Percentiles rank a stretch among this genome's conserved stretches.
phyloP scores from a whole-genome alignment of 164 flowering plant species.

The Litsea cubeba region DNA sequence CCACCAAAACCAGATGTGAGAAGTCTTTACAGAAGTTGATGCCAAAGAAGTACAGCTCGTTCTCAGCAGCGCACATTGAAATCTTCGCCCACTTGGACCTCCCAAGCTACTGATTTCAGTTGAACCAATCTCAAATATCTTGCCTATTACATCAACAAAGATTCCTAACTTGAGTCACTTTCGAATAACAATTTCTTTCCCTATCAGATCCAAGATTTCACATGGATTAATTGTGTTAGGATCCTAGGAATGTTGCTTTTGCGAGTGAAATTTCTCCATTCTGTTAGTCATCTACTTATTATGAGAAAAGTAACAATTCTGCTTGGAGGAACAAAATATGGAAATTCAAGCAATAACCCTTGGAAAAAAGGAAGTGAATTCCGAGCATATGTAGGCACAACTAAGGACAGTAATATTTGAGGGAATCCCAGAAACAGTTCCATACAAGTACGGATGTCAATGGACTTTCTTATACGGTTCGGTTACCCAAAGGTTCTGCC shows the following conservation, averaged over 20 bases:
- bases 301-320: neutral
- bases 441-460: too few relatives aligned
- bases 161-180: neutral
- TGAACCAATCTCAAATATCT: slow-evolving; percentile 85
- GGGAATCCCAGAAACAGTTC: too few relatives aligned
- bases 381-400: too few relatives aligned
- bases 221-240: neutral
- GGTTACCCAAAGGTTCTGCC: too few relatives aligned
- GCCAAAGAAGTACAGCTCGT: slow-evolving; percentile 69
- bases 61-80: slow-evolving; percentile 53
- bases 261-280: neutral
- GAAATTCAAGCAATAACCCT: too few relatives aligned
- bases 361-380: too few relatives aligned
- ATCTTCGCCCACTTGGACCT: slow-evolving; percentile 67
- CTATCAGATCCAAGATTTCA: neutral
- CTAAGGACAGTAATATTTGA: too few relatives aligned
- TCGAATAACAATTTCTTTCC: neutral
- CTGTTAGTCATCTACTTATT: neutral
- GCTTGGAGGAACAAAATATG: neutral
- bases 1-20: slow-evolving; percentile 68
- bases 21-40: slow-evolving; percentile 61
- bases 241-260: neutral
- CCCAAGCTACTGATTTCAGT: slow-evolving; percentile 92
- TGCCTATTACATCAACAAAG: slow-evolving; percentile 38
- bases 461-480: too few relatives aligned